phyloP scores from a whole-genome alignment of 1,284 basidiomycete genomes.

The Ustilago crameri region DNA sequence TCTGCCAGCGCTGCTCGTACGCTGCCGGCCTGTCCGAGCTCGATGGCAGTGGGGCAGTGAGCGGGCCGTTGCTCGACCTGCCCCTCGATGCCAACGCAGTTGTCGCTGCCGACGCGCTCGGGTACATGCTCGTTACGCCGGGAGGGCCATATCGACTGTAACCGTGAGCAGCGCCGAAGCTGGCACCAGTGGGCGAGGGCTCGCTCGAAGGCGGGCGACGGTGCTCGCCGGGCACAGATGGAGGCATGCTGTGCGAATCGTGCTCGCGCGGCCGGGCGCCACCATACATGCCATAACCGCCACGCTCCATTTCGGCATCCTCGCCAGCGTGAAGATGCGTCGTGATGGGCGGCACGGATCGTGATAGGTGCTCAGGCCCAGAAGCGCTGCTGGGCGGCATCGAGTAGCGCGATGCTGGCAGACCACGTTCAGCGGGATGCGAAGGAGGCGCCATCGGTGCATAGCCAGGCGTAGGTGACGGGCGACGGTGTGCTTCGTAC shows the following conservation, averaged over 20 bases:
- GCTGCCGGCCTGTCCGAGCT: constrained; percentile 29
- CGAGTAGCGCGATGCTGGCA: constrained; percentile 35
- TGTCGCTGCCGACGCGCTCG: constrained; percentile 15
- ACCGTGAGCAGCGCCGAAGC: constrained; percentile 22
- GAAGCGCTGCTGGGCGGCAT: constrained; percentile 27
- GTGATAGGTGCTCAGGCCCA: constrained; percentile 17
- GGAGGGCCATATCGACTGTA: constrained; percentile 34
- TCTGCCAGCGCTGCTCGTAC: constrained; percentile 38
- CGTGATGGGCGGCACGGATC: constrained; percentile 20
- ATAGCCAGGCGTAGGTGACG: constrained; percentile 27
- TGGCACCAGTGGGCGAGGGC: constrained; percentile 27
- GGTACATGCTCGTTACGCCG: constrained; percentile 29
- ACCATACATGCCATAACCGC: constrained; percentile 27
- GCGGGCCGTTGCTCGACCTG: constrained; percentile 23
- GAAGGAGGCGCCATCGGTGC: constrained; percentile 41
- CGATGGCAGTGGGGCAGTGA: constrained; percentile 27
- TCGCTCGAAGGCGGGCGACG: constrained; percentile 25
- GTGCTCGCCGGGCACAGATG: constrained; percentile 19
- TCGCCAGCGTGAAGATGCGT: constrained; percentile 22
- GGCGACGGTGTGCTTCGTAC: constrained; percentile 32
- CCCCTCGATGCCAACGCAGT: constrained; percentile 17
- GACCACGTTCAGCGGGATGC: constrained; percentile 31
- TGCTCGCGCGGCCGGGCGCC: constrained; percentile 20
- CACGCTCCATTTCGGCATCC: constrained; percentile 18
- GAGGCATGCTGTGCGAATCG: constrained; percentile 40